Evolutionary conservation across 2,329 filamentous ascomycete genomes (phyloP), one percentile per base, ranked within the genome.

Genomic region (Colletotrichum sp.): DNA sequence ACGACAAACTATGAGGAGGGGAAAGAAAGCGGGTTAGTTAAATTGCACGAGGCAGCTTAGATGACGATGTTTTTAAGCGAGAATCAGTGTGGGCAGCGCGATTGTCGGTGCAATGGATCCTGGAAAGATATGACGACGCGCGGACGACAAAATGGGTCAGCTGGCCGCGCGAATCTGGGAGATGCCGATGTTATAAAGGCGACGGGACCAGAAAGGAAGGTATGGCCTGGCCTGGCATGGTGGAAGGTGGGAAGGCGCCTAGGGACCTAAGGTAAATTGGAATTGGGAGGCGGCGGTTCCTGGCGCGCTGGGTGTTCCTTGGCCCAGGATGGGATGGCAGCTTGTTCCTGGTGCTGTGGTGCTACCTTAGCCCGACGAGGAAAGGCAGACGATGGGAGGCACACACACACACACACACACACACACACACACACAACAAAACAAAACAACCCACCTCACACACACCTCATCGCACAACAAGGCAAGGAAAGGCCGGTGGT

Each of bases 1-100:
- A 98, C 96, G 81, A 99, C 95, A 85, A 98, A 99, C 96, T 98
- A 84, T 71, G 81, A 52, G 69, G 36, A 60, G 72, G 55, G 77
- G 71, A 80, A 76, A 72, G 63, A 69, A 71, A 64, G 65, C 49
- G 63, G 69, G 75, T 77, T 64, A 76, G 72, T 69, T 69, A 76
- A 72, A 65, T 69, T 66, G 66, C 44, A 32, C 62, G 55, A 15
- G 64, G 44, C 57, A 44, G 26, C 28, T 69, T 30, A 63, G 30
- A 71, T 71, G 73, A 76, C 44, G 62, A 67, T 71, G 52, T 71
- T 69, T 63, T 76, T 67, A 69, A 76, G 67, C 67, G 67, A 78
- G 69, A 69, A 75, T 71, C 63, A 66, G 66, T 72, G 66, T 74
- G 59, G 75, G 75, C 74, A 75, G 68, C 60, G 71, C 30, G 30